Percentiles rank a stretch among this genome's conserved stretches.
phyloP scores from a whole-genome alignment of 1,284 basidiomycete genomes.

The Calocybe gambosa region DNA sequence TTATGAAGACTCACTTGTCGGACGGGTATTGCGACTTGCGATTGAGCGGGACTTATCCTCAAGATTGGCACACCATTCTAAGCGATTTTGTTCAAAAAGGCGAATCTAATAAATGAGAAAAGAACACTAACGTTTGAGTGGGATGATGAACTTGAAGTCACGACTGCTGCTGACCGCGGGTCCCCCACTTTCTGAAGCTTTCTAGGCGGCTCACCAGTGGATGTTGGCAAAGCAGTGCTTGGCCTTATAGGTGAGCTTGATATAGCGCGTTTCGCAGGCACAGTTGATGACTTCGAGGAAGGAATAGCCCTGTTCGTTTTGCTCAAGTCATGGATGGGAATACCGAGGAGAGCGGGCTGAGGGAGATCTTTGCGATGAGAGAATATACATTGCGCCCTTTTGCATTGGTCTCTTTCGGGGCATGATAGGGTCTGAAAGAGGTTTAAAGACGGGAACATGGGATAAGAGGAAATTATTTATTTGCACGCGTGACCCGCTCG shows the following conservation, averaged over 20 bases:
- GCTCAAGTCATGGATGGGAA: constrained; percentile 31
- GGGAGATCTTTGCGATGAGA: constrained; percentile 45
- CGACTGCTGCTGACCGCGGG: constrained; percentile 34
- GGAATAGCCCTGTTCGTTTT: constrained; percentile 1
- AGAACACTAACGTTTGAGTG: constrained; percentile 28
- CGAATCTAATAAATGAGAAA: constrained; percentile 4
- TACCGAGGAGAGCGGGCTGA: constrained; percentile 29
- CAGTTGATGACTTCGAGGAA: constrained; percentile 6
- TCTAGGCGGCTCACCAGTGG: constrained; percentile 43
- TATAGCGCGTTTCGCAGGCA: constrained; percentile 34
- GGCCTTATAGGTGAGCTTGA: constrained; percentile 13
- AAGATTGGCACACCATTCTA: constrained; percentile 65
- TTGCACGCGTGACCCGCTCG: no score
- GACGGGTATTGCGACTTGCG: constrained; percentile 59
- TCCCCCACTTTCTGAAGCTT: constrained; percentile 53
- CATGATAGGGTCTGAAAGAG: constrained; percentile 60
- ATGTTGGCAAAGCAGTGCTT: constrained; percentile 16
- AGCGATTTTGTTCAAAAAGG: background rate
- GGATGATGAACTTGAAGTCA: constrained; percentile 30
- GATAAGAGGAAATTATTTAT: background rate
- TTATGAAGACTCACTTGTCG: constrained; percentile 53
- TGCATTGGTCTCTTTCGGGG: constrained; percentile 48
- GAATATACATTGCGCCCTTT: constrained; percentile 53
- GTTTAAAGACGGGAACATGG: constrained; percentile 62
- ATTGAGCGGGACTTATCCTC: constrained; percentile 55